Percentiles rank a stretch among this genome's conserved stretches.
phyloP scores from a whole-genome alignment of 2,329 filamentous ascomycete genomes.

The Fusarium tjaetaba region DNA sequence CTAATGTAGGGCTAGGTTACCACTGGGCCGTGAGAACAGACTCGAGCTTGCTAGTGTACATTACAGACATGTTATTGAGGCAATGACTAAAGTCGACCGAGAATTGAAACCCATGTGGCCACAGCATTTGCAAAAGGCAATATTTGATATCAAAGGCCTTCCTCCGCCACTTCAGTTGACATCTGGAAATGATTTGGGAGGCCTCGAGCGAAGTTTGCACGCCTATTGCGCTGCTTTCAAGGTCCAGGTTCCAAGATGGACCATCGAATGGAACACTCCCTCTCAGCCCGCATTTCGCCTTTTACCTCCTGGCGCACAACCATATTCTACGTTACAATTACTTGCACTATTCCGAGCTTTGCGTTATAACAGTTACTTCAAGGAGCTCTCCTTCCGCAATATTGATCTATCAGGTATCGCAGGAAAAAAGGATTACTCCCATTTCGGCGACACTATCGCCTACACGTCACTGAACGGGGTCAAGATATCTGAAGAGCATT shows the following conservation, averaged over 20 bases:
- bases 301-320: slow-evolving; percentile 52
- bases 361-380: slow-evolving; percentile 69
- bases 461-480: slow-evolving; percentile 63
- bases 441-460: slow-evolving; percentile 58
- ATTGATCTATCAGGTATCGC: slow-evolving; percentile 58
- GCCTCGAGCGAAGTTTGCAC: slow-evolving; percentile 63
- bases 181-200: slow-evolving; percentile 64
- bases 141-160: slow-evolving; percentile 64
- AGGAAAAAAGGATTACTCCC: slow-evolving; percentile 55
- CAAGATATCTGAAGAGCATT: slow-evolving; percentile 59
- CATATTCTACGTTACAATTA: slow-evolving; percentile 62
- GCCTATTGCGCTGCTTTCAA: slow-evolving; percentile 65
- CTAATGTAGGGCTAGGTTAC: slow-evolving; percentile 47
- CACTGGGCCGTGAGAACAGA: slow-evolving; percentile 55
- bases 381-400: slow-evolving; percentile 64
- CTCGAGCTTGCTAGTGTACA: slow-evolving; percentile 64
- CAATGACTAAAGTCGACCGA: slow-evolving; percentile 63
- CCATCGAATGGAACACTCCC: slow-evolving; percentile 55
- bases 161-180: slow-evolving; percentile 64
- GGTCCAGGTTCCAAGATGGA: slow-evolving; percentile 62
- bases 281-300: slow-evolving; percentile 64
- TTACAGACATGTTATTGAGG: slow-evolving; percentile 64
- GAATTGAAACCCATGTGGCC: slow-evolving; percentile 69
- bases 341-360: slow-evolving; percentile 66
- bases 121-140: slow-evolving; percentile 61